These are phyloP conservation scores for Nitzschia sp. DNA, from an alignment of 108 stramenopile genomes.

Conservation along the genomic window DNA sequence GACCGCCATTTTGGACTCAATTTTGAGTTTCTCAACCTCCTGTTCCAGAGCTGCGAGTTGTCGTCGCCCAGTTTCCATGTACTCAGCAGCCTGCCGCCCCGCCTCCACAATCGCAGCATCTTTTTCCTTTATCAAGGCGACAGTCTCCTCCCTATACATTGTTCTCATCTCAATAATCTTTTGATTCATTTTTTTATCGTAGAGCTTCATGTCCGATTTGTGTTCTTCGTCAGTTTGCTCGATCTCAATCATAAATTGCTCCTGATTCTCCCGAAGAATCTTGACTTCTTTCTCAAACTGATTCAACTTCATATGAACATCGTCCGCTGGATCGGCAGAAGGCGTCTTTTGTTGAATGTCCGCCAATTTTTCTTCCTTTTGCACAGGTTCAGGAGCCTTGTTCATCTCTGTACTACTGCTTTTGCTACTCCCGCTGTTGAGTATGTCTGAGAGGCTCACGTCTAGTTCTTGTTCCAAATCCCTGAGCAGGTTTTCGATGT, in stretches of 20 bases:
- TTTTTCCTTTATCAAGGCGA: conserved; percentile 25
- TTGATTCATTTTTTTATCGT: conserved; percentile 24
- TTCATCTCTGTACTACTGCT: too few relatives aligned
- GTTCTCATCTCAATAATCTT: conserved; percentile 20
- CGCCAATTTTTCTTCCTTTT: too few relatives aligned
- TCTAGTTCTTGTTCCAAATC: conserved; percentile 35
- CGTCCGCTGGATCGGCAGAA: conserved; percentile 15
- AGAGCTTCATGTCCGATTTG: conserved; percentile 34
- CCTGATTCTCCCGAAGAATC: conserved; percentile 30
- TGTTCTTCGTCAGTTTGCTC: conserved; percentile 44
- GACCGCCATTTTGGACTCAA: background rate
- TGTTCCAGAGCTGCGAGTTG: conserved; percentile 13
- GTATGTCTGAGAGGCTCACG: conserved; percentile 2
- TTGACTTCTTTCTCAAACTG: conserved; percentile 28
- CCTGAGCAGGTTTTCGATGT: conserved; percentile 13
- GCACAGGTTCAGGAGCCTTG: too few relatives aligned
- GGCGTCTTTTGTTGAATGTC: too few relatives aligned
- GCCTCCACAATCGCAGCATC: conserved; percentile 40
- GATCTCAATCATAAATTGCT: conserved; percentile 32
- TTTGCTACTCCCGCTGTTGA: background rate
- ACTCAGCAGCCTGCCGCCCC: conserved; percentile 21
- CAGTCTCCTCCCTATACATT: conserved; percentile 31
- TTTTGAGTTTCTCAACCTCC: conserved; percentile 19
- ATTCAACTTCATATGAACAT: conserved; percentile 23
- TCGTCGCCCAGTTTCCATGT: conserved; percentile 22